Conservation (phyloP, 1,284 basidiomycete genomes). For the Apiotrichum veenhuisii region DNA sequence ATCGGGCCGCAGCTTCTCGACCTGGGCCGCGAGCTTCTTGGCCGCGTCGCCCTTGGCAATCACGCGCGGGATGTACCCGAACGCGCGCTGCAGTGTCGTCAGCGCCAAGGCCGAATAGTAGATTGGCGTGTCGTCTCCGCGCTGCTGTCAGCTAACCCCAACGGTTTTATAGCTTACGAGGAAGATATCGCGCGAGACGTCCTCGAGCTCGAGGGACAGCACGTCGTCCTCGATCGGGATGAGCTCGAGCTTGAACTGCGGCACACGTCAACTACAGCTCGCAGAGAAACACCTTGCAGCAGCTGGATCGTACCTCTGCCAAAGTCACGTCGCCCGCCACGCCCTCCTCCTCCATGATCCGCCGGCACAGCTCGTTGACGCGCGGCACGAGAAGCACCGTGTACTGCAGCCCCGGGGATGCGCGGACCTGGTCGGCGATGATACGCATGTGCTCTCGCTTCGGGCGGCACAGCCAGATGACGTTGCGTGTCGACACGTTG, state of each 20-base stretch:
- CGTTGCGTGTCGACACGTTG: conserved; percentile 76
- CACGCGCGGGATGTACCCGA: conserved; percentile 86
- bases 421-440: conserved; percentile 60
- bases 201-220: conserved; percentile 78
- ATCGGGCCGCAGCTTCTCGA: conserved; percentile 58
- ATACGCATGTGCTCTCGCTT: conserved; percentile 79
- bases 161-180: conserved; percentile 57
- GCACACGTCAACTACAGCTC: not conserved
- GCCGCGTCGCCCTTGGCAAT: conserved; percentile 91
- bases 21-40: conserved; percentile 70
- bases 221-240: conserved; percentile 89
- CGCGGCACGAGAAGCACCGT: conserved; percentile 87
- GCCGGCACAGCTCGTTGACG: conserved; percentile 75
- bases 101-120: conserved; percentile 86
- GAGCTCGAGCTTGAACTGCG: conserved; percentile 78
- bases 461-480: conserved; percentile 91
- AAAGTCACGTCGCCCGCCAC: conserved; percentile 84
- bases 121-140: conserved; percentile 87
- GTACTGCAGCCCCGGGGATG: conserved; percentile 55
- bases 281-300: not conserved
- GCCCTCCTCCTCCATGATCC: conserved; percentile 83
- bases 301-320: conserved; percentile 53
- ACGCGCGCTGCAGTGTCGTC: conserved; percentile 76
- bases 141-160: conserved; percentile 52
- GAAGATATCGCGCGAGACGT: conserved; percentile 78